Percentiles rank a stretch among this genome's conserved stretches.
phyloP scores from a whole-genome alignment of 2,329 filamentous ascomycete genomes.

The Corynespora cassiicola region DNA sequence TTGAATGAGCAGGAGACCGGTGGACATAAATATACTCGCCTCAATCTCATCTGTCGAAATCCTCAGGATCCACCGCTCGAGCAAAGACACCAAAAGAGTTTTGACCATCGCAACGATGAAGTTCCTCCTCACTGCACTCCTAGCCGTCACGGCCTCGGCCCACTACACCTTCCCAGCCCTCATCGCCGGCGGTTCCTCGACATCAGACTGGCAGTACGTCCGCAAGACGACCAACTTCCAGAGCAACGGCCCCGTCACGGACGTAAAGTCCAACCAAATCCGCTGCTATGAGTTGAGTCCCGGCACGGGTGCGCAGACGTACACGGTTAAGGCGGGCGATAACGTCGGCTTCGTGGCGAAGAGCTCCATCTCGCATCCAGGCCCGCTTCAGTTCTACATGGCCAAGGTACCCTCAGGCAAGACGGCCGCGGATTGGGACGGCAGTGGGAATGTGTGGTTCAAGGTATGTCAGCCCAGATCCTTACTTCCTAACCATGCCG shows the following conservation, averaged over 20 bases:
- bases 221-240: conserved; percentile 45
- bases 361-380: conserved; percentile 41
- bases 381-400: conserved; percentile 47
- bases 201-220: conserved; percentile 41
- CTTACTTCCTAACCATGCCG: too few relatives aligned
- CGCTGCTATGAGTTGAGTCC: conserved; percentile 28
- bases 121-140: conserved; percentile 26
- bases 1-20: neutral
- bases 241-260: conserved; percentile 38
- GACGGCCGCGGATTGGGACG: conserved; percentile 36
- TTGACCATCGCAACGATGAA: conserved; percentile 32
- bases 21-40: conserved; percentile 8
- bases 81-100: neutral
- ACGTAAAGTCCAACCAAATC: conserved; percentile 22
- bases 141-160: conserved; percentile 28
- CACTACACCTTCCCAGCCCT: conserved; percentile 44
- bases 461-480: too few relatives aligned
- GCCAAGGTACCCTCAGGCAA: conserved; percentile 41
- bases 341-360: conserved; percentile 39
- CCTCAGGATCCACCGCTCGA: neutral
- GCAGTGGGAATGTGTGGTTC: conserved; percentile 44
- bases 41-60: neutral
- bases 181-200: conserved; percentile 26
- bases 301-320: conserved; percentile 14
- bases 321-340: conserved; percentile 36